phyloP scores from a whole-genome alignment of 2,329 filamentous ascomycete genomes.

The Neonectria ditissima region DNA sequence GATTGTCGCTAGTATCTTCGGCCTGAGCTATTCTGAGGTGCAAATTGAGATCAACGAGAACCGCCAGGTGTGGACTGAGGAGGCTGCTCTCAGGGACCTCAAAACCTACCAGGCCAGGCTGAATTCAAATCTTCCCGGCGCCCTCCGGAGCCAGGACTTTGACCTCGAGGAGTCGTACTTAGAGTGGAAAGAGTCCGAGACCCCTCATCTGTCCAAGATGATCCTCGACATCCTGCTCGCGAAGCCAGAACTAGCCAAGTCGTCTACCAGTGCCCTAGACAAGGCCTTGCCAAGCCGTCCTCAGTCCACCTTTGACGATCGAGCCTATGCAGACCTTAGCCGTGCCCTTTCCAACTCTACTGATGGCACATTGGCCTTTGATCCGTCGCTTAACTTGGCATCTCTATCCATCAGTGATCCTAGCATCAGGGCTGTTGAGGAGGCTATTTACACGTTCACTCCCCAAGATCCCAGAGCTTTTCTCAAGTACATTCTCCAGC shows the following conservation, averaged over 20 bases:
- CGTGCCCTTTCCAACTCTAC: slow-evolving; percentile 63
- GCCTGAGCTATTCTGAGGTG: slow-evolving; percentile 79
- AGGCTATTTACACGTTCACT: slow-evolving; percentile 86
- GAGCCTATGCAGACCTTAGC: slow-evolving; percentile 64
- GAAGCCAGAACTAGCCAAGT: slow-evolving; percentile 86
- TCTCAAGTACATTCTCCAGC: slow-evolving; percentile 84
- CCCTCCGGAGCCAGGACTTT: slow-evolving; percentile 87
- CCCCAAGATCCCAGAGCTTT: slow-evolving; percentile 84
- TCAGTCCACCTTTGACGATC: slow-evolving; percentile 62
- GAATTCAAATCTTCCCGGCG: slow-evolving; percentile 81
- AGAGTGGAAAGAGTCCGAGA: slow-evolving; percentile 91
- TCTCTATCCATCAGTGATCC: slow-evolving; percentile 71
- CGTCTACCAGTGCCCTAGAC: slow-evolving; percentile 69
- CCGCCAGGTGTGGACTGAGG: slow-evolving; percentile 87
- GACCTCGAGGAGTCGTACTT: slow-evolving; percentile 89
- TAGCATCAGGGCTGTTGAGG: slow-evolving; percentile 67
- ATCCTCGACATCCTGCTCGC: slow-evolving; percentile 91
- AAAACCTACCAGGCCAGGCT: slow-evolving; percentile 94
- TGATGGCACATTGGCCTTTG: slow-evolving; percentile 60
- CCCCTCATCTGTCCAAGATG: slow-evolving; percentile 88
- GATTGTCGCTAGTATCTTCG: slow-evolving; percentile 87
- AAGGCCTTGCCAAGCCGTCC: slow-evolving; percentile 67
- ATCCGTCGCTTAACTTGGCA: slow-evolving; percentile 76
- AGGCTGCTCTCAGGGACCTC: slow-evolving; percentile 88
- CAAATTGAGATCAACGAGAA: slow-evolving; percentile 90